Percentiles rank a stretch among this genome's conserved stretches.
Conservation (phyloP, 495 filamentous ascomycete species). For the Jackrogersella minutella region DNA sequence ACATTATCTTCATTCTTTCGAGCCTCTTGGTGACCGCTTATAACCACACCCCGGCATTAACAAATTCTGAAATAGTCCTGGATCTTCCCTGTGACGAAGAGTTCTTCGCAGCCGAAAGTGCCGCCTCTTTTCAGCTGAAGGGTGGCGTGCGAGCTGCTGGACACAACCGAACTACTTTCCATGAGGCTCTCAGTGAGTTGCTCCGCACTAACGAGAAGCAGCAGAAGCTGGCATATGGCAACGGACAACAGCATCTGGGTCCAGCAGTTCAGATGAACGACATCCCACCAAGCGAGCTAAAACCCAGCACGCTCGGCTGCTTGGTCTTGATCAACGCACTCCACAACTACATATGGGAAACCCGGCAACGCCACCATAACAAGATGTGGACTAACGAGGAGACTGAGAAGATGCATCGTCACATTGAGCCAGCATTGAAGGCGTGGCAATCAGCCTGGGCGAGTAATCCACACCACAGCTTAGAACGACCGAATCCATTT, state of each 20-base stretch:
- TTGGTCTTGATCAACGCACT: conserved; percentile 92
- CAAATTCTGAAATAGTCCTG: conserved; percentile 91
- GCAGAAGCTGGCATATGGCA: conserved; percentile 58
- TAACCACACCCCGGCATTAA: conserved; percentile 87
- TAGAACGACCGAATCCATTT: conserved; percentile 88
- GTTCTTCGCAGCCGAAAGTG: conserved; percentile 84
- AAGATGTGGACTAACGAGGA: conserved; percentile 91
- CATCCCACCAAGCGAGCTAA: conserved; percentile 69
- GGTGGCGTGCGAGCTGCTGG: conserved; percentile 73
- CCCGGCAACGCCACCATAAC: conserved; percentile 86
- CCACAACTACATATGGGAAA: conserved; percentile 99
- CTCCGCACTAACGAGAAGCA: conserved; percentile 81
- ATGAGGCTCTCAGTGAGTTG: conserved; percentile 78
- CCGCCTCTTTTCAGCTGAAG: conserved; percentile 77
- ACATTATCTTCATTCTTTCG: conserved; percentile 87
- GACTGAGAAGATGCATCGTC: conserved; percentile 94
- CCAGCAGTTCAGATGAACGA: conserved; percentile 54
- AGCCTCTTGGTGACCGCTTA: conserved; percentile 92
- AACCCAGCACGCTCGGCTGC: conserved; percentile 94
- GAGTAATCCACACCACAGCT: conserved; percentile 82
- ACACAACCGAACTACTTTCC: conserved; percentile 73
- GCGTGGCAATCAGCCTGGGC: conserved; percentile 97
- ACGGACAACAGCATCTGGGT: conserved; percentile 57
- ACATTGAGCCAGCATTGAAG: conserved; percentile 92
- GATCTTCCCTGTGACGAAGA: conserved; percentile 95